Evolutionary conservation across 1,139 yeast genomes (phyloP).

Genomic region (Magnusiomyces magnusii): DNA sequence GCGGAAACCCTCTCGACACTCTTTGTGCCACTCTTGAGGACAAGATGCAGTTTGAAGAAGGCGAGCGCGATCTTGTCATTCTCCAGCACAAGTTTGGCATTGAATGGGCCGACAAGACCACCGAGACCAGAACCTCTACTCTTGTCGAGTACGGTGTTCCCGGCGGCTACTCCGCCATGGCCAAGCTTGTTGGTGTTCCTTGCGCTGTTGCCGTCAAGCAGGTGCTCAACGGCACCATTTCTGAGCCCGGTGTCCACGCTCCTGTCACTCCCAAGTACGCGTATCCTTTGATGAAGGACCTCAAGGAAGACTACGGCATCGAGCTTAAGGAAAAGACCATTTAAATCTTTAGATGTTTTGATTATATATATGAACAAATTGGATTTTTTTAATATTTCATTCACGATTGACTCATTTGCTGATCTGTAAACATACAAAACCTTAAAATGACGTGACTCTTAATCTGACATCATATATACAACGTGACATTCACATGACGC

Average conservation of each 20-base stretch:
- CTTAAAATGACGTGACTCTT: no score
- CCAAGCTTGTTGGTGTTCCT: slow-evolving; percentile 96
- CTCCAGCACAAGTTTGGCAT: slow-evolving; percentile 97
- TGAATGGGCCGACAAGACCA: slow-evolving; percentile 89
- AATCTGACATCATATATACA: no score
- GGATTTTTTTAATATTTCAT: no score
- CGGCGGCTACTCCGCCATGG: slow-evolving; percentile 96
- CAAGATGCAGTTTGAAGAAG: slow-evolving; percentile 92
- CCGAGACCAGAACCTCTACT: slow-evolving; percentile 90
- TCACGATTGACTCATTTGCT: no score
- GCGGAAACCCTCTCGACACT: slow-evolving; percentile 93
- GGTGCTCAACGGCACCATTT: slow-evolving; percentile 75
- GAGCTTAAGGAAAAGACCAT: slow-evolving; percentile 74
- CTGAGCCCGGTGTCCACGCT: slow-evolving; percentile 78
- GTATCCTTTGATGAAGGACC: slow-evolving; percentile 81
- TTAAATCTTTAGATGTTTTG: slow-evolving; percentile 7
- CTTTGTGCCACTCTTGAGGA: slow-evolving; percentile 93
- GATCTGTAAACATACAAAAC: no score
- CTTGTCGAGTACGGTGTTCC: slow-evolving; percentile 91
- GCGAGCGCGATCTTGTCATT: slow-evolving; percentile 91
- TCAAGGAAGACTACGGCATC: slow-evolving; percentile 85
- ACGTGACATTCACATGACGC: no score
- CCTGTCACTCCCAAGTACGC: slow-evolving; percentile 89
- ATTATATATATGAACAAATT: no score
- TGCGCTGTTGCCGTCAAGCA: slow-evolving; percentile 93